These are phyloP conservation scores for Hevea brasiliensis DNA, from an alignment of 345 rosid genomes.

Conservation along the genomic window DNA sequence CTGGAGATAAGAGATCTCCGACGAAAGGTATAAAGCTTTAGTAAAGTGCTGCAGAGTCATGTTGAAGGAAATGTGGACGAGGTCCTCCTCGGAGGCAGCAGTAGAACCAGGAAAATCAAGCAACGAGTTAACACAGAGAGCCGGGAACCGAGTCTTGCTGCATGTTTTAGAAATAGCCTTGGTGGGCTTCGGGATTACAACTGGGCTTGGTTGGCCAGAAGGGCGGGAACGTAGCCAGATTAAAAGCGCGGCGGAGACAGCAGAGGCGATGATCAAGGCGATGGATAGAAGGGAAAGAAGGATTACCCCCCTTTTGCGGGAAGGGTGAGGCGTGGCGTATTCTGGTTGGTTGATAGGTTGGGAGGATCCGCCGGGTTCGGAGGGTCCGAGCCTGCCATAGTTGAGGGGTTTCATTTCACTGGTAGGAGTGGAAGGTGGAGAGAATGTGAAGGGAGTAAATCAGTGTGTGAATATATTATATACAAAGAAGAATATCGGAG, in stretches of 20 bases:
- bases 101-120: constrained; percentile 62
- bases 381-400: constrained; percentile 31
- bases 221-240: constrained; percentile 37
- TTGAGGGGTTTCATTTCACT: not conserved
- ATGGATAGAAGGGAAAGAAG: constrained; percentile 48
- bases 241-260: constrained; percentile 46
- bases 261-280: constrained; percentile 56
- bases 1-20: constrained; percentile 47
- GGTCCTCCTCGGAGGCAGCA: constrained; percentile 60
- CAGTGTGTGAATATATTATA: not conserved
- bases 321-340: not conserved
- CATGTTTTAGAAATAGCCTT: constrained; percentile 72
- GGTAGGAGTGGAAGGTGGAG: no score
- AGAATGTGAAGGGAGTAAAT: not conserved
- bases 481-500: not conserved
- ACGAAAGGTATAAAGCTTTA: constrained; percentile 65
- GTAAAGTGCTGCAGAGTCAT: constrained; percentile 83
- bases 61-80: constrained; percentile 91
- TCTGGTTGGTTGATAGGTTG: not conserved
- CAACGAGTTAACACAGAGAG: constrained; percentile 66
- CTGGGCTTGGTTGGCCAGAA: not conserved
- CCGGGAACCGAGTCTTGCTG: constrained; percentile 59
- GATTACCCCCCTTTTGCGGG: constrained; percentile 37
- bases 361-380: constrained; percentile 19
- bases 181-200: constrained; percentile 53